A percentile compares a stretch with the other conserved stretches of the same genome.
phyloP scores from a whole-genome alignment of 192 early-diverging fungal species.

The Cladochytrium replicatum region DNA sequence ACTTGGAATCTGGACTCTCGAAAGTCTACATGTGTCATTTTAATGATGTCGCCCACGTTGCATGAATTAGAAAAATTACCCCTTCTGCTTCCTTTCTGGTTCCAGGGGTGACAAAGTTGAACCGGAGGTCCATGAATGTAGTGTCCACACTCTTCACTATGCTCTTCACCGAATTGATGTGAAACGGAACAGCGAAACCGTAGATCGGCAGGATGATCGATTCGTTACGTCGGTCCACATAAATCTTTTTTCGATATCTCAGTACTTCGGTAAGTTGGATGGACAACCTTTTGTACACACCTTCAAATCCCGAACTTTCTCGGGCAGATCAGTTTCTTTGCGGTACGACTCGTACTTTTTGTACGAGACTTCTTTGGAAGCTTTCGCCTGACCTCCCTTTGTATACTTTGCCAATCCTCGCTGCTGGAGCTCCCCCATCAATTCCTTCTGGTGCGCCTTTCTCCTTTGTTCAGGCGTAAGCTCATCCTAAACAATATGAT shows the following conservation, averaged over 20 bases:
- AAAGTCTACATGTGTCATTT: conserved; percentile 49
- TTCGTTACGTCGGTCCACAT: conserved; percentile 79
- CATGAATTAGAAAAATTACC: neutral
- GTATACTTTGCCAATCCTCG: conserved; percentile 76
- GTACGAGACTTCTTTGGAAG: conserved; percentile 63
- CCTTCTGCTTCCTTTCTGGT: conserved; percentile 79
- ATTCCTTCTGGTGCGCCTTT: conserved; percentile 79
- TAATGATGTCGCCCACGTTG: neutral
- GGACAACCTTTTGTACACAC: conserved; percentile 18
- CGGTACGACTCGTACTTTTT: conserved; percentile 94
- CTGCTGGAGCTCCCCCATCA: conserved; percentile 61
- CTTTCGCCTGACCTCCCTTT: conserved; percentile 39
- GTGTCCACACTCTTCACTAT: conserved; percentile 90
- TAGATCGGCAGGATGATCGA: conserved; percentile 90
- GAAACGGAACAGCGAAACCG: conserved; percentile 94
- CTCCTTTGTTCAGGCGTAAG: conserved; percentile 60
- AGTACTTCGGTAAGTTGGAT: conserved; percentile 4
- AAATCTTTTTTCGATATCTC: conserved; percentile 46
- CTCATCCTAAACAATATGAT: too few species aligned
- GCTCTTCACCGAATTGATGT: conserved; percentile 93
- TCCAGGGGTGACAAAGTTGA: conserved; percentile 94
- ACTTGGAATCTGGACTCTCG: conserved; percentile 78
- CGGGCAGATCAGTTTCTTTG: conserved; percentile 77
- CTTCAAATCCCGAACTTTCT: conserved; percentile 58
- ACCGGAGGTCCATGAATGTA: conserved; percentile 76